phyloP scores from a whole-genome alignment of 2,329 filamentous ascomycete species.

The Ophiocordyceps unilateralis region DNA sequence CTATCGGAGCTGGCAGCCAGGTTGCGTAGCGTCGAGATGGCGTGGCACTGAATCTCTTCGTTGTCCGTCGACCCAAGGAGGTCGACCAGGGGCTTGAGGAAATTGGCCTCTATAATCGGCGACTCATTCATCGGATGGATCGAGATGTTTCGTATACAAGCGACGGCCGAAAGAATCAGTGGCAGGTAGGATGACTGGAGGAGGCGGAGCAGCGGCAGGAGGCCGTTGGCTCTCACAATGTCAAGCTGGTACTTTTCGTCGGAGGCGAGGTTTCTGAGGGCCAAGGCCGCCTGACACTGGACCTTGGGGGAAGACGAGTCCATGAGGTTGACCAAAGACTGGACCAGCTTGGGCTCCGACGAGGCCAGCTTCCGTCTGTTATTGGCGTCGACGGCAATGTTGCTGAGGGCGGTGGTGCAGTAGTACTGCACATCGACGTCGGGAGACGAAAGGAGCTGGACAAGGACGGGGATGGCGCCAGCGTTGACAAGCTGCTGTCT shows the following conservation, averaged over 20 bases:
- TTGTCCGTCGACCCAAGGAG: slow-evolving; percentile 90
- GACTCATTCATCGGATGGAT: slow-evolving; percentile 97
- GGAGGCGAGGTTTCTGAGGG: slow-evolving; percentile 84
- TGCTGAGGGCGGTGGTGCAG: slow-evolving; percentile 94
- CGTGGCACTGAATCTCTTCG: slow-evolving; percentile 97
- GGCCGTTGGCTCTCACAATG: slow-evolving; percentile 77
- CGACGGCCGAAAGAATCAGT: slow-evolving; percentile 88
- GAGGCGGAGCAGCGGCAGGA: slow-evolving; percentile 71
- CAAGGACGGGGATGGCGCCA: slow-evolving; percentile 91
- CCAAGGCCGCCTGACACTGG: slow-evolving; percentile 90
- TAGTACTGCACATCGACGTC: slow-evolving; percentile 99
- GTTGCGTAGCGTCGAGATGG: slow-evolving; percentile 91
- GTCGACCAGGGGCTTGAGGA: slow-evolving; percentile 84
- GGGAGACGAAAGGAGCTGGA: slow-evolving; percentile 78
- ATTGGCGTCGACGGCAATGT: slow-evolving; percentile 85
- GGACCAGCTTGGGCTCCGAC: slow-evolving; percentile 78
- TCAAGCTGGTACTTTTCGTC: slow-evolving; percentile 98
- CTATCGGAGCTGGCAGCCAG: slow-evolving; percentile 90
- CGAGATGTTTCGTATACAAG: slow-evolving; percentile 96
- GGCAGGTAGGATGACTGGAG: slow-evolving; percentile 92
- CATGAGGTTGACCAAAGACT: slow-evolving; percentile 90
- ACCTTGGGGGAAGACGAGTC: slow-evolving; percentile 95
- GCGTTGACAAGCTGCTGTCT: slow-evolving; percentile 93
- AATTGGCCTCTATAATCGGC: slow-evolving; percentile 94
- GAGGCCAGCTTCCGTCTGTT: slow-evolving; percentile 85